Evolutionary conservation across 2,329 filamentous ascomycete species (phyloP).

Genomic region (Bipolaris victoriae): DNA sequence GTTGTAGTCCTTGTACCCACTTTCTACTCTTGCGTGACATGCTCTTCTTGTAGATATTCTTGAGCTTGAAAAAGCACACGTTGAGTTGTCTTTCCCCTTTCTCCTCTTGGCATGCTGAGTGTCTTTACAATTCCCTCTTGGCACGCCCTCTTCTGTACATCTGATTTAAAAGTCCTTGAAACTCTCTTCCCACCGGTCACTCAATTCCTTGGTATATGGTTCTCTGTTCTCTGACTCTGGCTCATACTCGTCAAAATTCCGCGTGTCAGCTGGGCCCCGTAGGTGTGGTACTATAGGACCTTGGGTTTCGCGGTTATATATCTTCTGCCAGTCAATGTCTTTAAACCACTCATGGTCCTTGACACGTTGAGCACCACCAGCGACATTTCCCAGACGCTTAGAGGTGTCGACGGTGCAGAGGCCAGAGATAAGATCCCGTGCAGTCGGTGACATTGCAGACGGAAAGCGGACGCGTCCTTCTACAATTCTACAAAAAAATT

Average conservation of each 20-base stretch:
- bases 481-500: conserved; percentile 66
- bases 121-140: too few species aligned
- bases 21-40: too few species aligned
- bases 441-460: conserved; percentile 68
- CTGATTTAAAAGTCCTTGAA: conserved; percentile 73
- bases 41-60: too few species aligned
- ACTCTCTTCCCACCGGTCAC: conserved; percentile 69
- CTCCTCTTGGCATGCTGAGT: too few species aligned
- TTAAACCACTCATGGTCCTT: conserved; percentile 79
- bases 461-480: conserved; percentile 79
- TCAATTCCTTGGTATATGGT: conserved; percentile 72
- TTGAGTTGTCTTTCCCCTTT: too few species aligned
- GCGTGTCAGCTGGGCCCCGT: conserved; percentile 73
- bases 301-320: conserved; percentile 67
- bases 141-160: too few species aligned
- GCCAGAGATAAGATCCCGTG: conserved; percentile 75
- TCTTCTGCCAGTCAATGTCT: conserved; percentile 74
- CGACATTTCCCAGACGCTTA: conserved; percentile 77
- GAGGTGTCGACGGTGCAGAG: conserved; percentile 82
- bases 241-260: conserved; percentile 85
- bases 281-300: conserved; percentile 80
- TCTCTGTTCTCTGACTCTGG: conserved; percentile 72
- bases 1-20: too few species aligned
- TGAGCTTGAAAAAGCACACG: too few species aligned
- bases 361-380: conserved; percentile 72